Evolutionary conservation across 306 rosid genomes (phyloP).

Genomic region (Medicago ruthenica): DNA sequence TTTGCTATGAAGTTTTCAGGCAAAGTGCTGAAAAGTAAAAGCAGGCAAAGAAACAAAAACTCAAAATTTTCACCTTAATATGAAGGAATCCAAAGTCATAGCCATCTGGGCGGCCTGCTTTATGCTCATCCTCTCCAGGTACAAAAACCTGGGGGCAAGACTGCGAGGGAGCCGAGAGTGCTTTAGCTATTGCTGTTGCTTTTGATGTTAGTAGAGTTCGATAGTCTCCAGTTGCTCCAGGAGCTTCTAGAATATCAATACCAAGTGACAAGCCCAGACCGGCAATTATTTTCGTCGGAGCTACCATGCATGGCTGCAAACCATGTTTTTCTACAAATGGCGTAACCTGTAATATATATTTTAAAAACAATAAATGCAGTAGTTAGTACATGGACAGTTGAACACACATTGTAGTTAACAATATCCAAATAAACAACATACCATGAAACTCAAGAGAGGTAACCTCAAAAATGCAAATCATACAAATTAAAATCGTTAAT

Average conservation of each 20-base stretch:
- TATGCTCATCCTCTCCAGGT: conserved; percentile 85
- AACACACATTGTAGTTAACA: background rate
- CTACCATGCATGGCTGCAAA: conserved; percentile 93
- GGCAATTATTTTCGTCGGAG: conserved; percentile 96
- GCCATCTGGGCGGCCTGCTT: conserved; percentile 86
- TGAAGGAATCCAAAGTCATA: conserved; percentile 98
- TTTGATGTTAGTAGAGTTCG: conserved; percentile 86
- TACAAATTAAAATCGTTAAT: background rate
- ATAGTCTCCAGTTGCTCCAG: conserved; percentile 97
- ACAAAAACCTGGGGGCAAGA: conserved; percentile 77
- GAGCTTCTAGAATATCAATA: conserved; percentile 94
- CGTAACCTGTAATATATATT: conserved; percentile 64
- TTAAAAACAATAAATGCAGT: conserved; percentile 16
- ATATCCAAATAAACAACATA: background rate
- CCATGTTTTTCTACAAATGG: conserved; percentile 78
- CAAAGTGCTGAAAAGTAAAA: conserved; percentile 32
- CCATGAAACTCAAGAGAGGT: background rate
- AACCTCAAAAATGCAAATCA: background rate
- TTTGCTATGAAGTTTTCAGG: conserved; percentile 25
- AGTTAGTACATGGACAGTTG: background rate
- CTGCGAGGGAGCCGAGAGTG: conserved; percentile 82
- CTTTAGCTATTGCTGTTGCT: conserved; percentile 84
- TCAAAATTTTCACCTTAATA: conserved; percentile 65
- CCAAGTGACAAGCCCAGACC: conserved; percentile 94
- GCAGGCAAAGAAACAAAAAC: conserved; percentile 17